Evolutionary conservation across 306 rosid species (phyloP).

Genomic region (Crotalaria pallida): DNA sequence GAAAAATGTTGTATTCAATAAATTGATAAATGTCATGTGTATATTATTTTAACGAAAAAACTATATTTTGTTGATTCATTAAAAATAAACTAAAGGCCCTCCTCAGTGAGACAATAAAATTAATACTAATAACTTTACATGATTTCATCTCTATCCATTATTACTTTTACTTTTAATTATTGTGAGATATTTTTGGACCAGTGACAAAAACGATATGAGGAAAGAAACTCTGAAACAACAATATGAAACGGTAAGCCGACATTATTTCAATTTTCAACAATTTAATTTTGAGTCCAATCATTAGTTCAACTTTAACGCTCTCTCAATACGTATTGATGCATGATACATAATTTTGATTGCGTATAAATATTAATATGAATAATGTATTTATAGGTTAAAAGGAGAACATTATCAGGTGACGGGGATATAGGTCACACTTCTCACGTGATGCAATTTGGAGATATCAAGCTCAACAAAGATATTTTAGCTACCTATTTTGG

Average conservation of each 20-base stretch:
- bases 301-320: too few relatives aligned
- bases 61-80: too few relatives aligned
- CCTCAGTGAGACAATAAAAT: too few relatives aligned
- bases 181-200: conserved; percentile 10
- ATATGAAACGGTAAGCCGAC: conserved; percentile 40
- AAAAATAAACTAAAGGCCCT: too few relatives aligned
- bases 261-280: too few relatives aligned
- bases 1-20: too few relatives aligned
- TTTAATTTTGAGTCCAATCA: too few relatives aligned
- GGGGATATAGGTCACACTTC: background rate
- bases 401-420: conserved; percentile 24
- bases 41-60: too few relatives aligned
- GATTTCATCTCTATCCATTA: background rate
- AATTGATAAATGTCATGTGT: too few relatives aligned
- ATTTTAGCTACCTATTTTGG: conserved; percentile 38
- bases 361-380: background rate
- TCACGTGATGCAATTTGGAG: conserved; percentile 62
- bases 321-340: background rate
- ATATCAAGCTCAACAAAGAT: conserved; percentile 6
- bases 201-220: conserved; percentile 43
- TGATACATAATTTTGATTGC: background rate
- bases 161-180: background rate
- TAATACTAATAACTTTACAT: too few relatives aligned
- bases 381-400: conserved; percentile 33
- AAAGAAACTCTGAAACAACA: conserved; percentile 46